Evolutionary conservation across 1,284 basidiomycete genomes (phyloP).

Genomic region (Trametes polyzona): DNA sequence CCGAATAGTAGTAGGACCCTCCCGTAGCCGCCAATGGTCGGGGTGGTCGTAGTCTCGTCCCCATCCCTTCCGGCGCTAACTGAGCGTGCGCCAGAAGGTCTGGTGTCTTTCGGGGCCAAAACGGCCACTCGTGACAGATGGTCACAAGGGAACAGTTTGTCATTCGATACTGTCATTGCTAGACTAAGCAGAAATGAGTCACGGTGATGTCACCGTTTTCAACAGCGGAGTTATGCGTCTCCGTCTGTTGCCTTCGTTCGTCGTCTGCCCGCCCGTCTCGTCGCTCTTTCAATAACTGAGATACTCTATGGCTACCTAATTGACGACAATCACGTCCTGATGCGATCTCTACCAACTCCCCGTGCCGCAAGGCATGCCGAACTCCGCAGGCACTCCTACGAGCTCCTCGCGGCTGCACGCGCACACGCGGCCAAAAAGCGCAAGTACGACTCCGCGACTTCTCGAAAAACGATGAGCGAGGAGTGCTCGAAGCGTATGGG

Average conservation of each 20-base stretch:
- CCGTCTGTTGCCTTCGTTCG: no score
- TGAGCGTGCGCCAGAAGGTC: not conserved
- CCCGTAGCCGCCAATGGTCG: no score
- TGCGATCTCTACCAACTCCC: not conserved
- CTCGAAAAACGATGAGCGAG: not conserved
- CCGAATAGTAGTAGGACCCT: no score
- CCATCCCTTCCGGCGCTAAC: not conserved
- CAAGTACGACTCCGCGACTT: not conserved
- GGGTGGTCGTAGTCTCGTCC: not conserved
- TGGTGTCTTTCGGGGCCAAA: conserved; percentile 10
- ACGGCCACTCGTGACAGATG: not conserved
- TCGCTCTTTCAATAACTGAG: no score
- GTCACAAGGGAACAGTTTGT: no score
- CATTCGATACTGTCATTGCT: no score
- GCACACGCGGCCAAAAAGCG: not conserved
- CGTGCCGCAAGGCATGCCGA: not conserved
- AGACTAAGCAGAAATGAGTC: no score
- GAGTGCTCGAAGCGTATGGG: not conserved
- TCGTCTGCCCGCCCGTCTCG: no score
- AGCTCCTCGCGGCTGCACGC: not conserved
- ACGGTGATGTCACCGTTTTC: not conserved
- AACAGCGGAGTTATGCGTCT: no score
- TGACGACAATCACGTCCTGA: no score
- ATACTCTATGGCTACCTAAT: no score
- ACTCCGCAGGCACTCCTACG: not conserved